phyloP scores from a whole-genome alignment of 495 filamentous ascomycete species.

The Penicillium paradoxum region DNA sequence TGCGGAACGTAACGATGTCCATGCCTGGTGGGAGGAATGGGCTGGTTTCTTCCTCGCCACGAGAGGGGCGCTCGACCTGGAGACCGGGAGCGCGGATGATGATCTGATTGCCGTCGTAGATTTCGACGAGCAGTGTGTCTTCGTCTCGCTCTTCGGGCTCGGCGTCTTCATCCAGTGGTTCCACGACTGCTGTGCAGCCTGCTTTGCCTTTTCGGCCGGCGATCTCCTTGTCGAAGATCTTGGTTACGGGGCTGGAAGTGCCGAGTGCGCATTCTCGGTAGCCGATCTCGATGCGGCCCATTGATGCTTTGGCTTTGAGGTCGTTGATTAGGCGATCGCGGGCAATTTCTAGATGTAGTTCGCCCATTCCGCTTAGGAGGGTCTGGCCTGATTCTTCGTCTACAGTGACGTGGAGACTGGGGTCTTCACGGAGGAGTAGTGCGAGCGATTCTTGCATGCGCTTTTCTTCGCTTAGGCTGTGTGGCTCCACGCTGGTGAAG shows the following conservation, averaged over 20 bases:
- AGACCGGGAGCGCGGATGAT: conserved; percentile 48
- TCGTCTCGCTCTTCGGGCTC: conserved; percentile 20
- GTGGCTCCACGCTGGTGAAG: conserved; percentile 87
- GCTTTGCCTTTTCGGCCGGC: conserved; percentile 77
- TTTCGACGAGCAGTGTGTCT: conserved; percentile 26
- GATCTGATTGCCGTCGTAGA: conserved; percentile 54
- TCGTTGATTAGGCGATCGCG: conserved; percentile 81
- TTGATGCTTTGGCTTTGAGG: conserved; percentile 81
- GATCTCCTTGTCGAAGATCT: conserved; percentile 69
- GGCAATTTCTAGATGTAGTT: conserved; percentile 95
- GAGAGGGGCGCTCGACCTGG: conserved; percentile 32
- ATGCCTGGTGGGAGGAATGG: conserved; percentile 54
- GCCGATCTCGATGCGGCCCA: conserved; percentile 92
- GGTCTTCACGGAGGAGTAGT: conserved; percentile 84
- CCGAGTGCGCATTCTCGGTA: conserved; percentile 75
- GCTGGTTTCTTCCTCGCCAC: conserved; percentile 33
- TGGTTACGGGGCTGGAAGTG: conserved; percentile 47
- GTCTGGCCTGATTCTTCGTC: conserved; percentile 93
- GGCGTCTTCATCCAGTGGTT: conserved; percentile 48
- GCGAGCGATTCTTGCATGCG: conserved; percentile 68
- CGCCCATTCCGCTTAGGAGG: conserved; percentile 91
- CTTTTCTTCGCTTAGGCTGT: conserved; percentile 72
- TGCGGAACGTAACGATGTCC: conserved; percentile 51
- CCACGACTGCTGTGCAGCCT: conserved; percentile 61
- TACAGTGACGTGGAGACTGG: conserved; percentile 76